phyloP scores from a whole-genome alignment of 257 asterid genomes.

The Verbena officinalis region DNA sequence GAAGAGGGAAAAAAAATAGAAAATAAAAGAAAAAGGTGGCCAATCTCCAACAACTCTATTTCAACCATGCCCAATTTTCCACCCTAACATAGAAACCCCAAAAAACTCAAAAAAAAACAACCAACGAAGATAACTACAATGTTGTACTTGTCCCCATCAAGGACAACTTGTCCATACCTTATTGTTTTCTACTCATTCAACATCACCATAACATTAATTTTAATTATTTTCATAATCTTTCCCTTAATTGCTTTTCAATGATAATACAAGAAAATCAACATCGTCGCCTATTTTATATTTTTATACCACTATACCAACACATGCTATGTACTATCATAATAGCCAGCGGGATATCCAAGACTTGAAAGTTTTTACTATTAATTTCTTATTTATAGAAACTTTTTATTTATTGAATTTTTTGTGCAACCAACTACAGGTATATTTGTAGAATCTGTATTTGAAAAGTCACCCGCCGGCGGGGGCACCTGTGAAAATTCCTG shows the following conservation, averaged over 20 bases:
- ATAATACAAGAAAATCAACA: conserved; percentile 5
- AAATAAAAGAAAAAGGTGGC: conserved; percentile 1
- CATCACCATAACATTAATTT: background rate
- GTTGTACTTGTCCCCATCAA: conserved; percentile 28
- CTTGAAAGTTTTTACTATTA: background rate
- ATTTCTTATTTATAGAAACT: no score
- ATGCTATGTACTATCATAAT: conserved; percentile 29
- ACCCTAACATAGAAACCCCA: background rate
- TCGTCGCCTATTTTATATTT: conserved; percentile 17
- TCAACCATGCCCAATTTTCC: no score
- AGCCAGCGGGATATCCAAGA: conserved; percentile 26
- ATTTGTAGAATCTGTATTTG: conserved; percentile 27
- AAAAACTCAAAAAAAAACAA: background rate
- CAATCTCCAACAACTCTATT: background rate
- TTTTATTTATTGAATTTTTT: no score
- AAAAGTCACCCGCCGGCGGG: conserved; percentile 41
- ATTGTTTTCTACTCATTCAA: conserved; percentile 29
- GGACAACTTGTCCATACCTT: conserved; percentile 27
- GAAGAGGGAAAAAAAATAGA: no score
- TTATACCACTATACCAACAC: conserved; percentile 22
- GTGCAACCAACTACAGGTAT: no score
- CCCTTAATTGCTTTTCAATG: background rate
- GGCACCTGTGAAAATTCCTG: conserved; percentile 32
- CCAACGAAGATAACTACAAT: background rate
- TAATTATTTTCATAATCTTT: background rate